Evolutionary conservation across 306 rosid species (phyloP).

Genomic region (Carpinus fangiana): DNA sequence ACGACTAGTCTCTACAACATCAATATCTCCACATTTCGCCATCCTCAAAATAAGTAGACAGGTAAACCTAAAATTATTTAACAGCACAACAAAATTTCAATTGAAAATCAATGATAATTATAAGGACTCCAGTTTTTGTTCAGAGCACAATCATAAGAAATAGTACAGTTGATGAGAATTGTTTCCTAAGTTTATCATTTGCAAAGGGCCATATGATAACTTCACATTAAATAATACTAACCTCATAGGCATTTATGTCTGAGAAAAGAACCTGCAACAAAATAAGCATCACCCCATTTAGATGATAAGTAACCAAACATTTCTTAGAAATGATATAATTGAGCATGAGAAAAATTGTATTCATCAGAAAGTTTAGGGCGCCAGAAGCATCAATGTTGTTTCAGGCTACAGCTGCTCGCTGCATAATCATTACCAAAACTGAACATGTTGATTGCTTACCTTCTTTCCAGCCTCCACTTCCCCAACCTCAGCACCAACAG

Average conservation of each 20-base stretch:
- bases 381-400: background rate
- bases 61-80: too few relatives aligned
- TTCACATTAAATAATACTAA: slow-evolving; percentile 24
- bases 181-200: background rate
- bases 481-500: slow-evolving; percentile 76
- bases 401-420: background rate
- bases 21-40: background rate
- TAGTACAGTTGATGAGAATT: background rate
- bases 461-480: slow-evolving; percentile 70
- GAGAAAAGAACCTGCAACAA: slow-evolving; percentile 84
- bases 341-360: background rate
- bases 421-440: background rate
- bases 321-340: background rate
- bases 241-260: slow-evolving; percentile 90
- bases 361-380: background rate
- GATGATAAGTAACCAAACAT: slow-evolving; percentile 1
- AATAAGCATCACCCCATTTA: slow-evolving; percentile 6
- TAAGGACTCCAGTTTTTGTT: background rate
- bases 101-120: too few relatives aligned
- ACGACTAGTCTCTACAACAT: background rate
- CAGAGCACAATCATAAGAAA: background rate
- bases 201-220: background rate
- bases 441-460: slow-evolving; percentile 42
- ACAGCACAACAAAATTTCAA: background rate
- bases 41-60: too few relatives aligned